Base-by-base conservation (phyloP, 2,329 filamentous ascomycete species). In the Colletotrichum liriopes region DNA sequence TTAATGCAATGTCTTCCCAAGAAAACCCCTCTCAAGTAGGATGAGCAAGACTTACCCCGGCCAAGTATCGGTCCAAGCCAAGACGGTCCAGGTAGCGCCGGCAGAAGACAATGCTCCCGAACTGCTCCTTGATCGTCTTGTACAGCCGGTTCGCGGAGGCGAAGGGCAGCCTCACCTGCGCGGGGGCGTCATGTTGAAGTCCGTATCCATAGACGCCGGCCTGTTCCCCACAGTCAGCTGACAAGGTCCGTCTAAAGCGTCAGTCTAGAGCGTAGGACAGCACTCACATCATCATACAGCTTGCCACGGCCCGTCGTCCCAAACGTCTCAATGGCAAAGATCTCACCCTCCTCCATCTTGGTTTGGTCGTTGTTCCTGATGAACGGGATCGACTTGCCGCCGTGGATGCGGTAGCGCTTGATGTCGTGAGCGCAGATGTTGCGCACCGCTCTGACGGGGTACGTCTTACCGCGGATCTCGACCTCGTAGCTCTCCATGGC, bases 341-440 rank as follows among this genome's bases (percentile, higher is more conserved):
- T 92, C 79, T 98, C 95, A 52, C 95, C 95, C 84, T 98, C 96
- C 84, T 98, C 95, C 96, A 98, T 98, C 88, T 97, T 98, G 64
- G 94, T 97, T 81, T 92, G 91, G 79, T 97, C 94, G 74, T 90
- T 90, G 74, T 91, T 92, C 86, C 97, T 97, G 75, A 98, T 94
- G 78, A 98, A 98, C 0, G 95, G 96, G 63, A 98, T 94, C 76
- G 93, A 95, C 88, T 98, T 98, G 77, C 91, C 93, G 70, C 95
- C 95, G 84, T 98, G 95, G 77, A 98, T 98, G 81, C 91, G 92
- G 86, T 95, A 96, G 73, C 91, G 95, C 68, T 94, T 88, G 79
- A 98, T 98, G 76, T 93, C 96, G 85, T 98, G 95, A 12, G 94
- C 95, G 79, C 93, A 96, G 73, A 97, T 86, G 84, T 96, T 96